Evolutionary conservation across 164 flowering plant species (phyloP).

Genomic region (Amborella trichopoda): DNA sequence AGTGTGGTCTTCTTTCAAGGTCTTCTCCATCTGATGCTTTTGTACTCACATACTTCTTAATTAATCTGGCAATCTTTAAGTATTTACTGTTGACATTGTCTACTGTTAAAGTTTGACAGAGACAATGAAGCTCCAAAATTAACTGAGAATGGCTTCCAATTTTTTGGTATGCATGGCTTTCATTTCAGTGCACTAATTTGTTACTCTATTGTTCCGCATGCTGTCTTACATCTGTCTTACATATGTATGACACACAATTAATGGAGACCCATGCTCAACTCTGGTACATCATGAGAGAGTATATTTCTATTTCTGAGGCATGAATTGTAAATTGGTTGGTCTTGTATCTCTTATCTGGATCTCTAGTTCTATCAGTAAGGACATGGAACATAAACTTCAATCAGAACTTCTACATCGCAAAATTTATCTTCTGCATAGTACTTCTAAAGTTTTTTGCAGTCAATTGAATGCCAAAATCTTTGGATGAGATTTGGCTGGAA

Average conservation of each 20-base stretch:
- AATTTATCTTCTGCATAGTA: too few relatives aligned
- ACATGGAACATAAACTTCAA: too few relatives aligned
- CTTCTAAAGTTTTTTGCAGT: too few relatives aligned
- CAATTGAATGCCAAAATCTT: too few relatives aligned
- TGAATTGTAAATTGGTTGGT: background rate
- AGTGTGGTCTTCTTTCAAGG: conserved; percentile 87
- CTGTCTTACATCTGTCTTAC: too few relatives aligned
- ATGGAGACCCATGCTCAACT: conserved; percentile 98
- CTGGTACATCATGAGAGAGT: conserved; percentile 95
- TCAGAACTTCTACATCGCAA: too few relatives aligned
- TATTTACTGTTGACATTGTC: background rate
- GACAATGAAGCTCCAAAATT: conserved; percentile 75
- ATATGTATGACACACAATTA: too few relatives aligned
- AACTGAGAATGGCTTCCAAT: conserved; percentile 89
- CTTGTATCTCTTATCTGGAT: background rate
- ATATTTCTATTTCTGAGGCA: conserved; percentile 88
- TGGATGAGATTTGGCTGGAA: conserved; percentile 1
- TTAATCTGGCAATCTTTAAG: conserved; percentile 2
- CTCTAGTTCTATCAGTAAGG: too few relatives aligned
- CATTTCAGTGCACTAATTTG: conserved; percentile 2
- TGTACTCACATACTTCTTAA: background rate
- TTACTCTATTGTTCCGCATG: background rate
- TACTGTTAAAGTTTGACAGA: conserved; percentile 25
- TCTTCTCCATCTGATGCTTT: conserved; percentile 9
- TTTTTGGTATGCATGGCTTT: conserved; percentile 49